phyloP scores from a whole-genome alignment of 768 basidiomycete species.

The Hypholoma fasciculare region DNA sequence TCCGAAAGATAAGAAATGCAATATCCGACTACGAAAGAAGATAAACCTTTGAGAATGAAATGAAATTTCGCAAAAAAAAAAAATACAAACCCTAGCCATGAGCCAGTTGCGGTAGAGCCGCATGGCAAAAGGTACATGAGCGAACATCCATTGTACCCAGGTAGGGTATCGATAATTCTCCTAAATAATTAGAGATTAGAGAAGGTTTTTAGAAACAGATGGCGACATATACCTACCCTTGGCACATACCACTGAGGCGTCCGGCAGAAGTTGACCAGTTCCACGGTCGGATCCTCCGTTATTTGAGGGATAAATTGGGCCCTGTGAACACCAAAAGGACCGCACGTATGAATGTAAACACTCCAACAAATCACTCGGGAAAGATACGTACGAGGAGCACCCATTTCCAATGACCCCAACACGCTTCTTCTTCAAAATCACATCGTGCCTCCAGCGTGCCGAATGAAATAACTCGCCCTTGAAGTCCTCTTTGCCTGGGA shows the following conservation, averaged over 20 bases:
- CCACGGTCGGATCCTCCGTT: constrained; percentile 44
- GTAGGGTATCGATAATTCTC: constrained; percentile 39
- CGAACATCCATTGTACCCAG: constrained; percentile 54
- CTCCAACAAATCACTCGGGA: constrained; percentile 5
- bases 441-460: constrained; percentile 53
- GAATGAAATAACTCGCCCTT: constrained; percentile 56
- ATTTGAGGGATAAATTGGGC: constrained; percentile 63
- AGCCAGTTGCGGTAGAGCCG: constrained; percentile 46
- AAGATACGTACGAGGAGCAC: constrained; percentile 49
- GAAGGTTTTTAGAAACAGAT: neutral
- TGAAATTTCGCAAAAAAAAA: neutral
- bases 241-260: constrained; percentile 60
- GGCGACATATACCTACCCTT: constrained; percentile 37
- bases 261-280: constrained; percentile 59
- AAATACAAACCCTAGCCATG: constrained; percentile 42
- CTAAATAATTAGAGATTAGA: constrained; percentile 19
- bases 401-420: constrained; percentile 68
- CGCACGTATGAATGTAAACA: neutral
- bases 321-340: constrained; percentile 27
- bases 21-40: constrained; percentile 34
- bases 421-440: constrained; percentile 49
- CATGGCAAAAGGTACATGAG: constrained; percentile 50
- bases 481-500: constrained; percentile 45
- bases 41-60: neutral
- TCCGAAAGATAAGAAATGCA: constrained; percentile 37